These are phyloP conservation scores for Kodamaea neixiangensis DNA, from an alignment of 805 yeast species.

Conservation along the genomic window DNA sequence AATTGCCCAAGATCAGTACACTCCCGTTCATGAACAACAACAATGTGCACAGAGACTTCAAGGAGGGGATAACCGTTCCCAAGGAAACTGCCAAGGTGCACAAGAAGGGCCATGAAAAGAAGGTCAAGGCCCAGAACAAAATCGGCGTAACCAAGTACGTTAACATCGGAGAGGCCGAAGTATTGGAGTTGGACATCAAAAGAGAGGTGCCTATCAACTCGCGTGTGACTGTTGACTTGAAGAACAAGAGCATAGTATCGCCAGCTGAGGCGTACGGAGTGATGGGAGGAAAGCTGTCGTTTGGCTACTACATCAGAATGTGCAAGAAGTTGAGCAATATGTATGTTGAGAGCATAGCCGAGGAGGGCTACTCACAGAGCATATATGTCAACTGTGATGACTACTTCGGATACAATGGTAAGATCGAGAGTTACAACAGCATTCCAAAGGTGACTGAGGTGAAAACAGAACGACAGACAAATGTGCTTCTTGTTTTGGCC, in stretches of 20 bases:
- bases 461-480: conserved; percentile 18
- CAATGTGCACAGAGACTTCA: conserved; percentile 36
- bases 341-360: conserved; percentile 66
- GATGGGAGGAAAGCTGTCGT: conserved; percentile 58
- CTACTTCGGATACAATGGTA: conserved; percentile 43
- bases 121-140: conserved; percentile 37
- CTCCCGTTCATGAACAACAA: conserved; percentile 71
- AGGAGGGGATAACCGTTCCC: conserved; percentile 64
- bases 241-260: conserved; percentile 62
- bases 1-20: conserved; percentile 69
- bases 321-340: conserved; percentile 61
- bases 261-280: conserved; percentile 70
- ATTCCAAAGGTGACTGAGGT: conserved; percentile 10
- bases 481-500: conserved; percentile 60
- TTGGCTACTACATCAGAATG: conserved; percentile 75
- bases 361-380: conserved; percentile 66
- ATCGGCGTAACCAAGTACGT: conserved; percentile 67
- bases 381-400: conserved; percentile 69
- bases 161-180: conserved; percentile 66
- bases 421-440: conserved; percentile 13
- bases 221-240: conserved; percentile 76
- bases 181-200: conserved; percentile 57
- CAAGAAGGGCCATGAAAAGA: conserved; percentile 45
- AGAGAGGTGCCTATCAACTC: conserved; percentile 71
- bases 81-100: conserved; percentile 39